Percentiles rank a stretch among this genome's conserved stretches.
Conservation (phyloP, 805 yeast species). For the Pichia gijzeniarum region DNA sequence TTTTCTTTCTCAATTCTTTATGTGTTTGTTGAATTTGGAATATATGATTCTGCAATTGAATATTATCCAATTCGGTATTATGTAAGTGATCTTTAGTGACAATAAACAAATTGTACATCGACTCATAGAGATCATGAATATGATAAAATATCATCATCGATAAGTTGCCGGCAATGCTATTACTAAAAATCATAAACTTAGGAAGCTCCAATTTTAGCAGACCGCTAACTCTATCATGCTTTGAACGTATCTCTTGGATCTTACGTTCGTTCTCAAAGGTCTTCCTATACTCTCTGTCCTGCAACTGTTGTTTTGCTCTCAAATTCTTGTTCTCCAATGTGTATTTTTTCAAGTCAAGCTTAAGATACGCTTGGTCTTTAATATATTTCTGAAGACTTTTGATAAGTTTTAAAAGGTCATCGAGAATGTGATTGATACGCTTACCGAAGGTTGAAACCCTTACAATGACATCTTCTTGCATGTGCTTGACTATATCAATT, state of each 20-base stretch:
- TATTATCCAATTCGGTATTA: neutral
- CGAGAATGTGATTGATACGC: neutral
- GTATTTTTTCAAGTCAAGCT: conserved; percentile 20
- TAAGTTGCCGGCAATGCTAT: conserved; percentile 29
- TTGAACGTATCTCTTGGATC: conserved; percentile 28
- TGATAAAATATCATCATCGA: conserved; percentile 33
- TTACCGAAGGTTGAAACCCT: conserved; percentile 1
- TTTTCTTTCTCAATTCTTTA: neutral
- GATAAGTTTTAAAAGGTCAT: conserved; percentile 14
- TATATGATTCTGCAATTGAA: neutral
- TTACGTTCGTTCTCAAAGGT: conserved; percentile 28
- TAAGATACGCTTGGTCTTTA: conserved; percentile 21
- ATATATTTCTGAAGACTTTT: conserved; percentile 21
- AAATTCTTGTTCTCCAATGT: conserved; percentile 16
- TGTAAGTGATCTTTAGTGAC: conserved; percentile 11
- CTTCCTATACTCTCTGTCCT: conserved; percentile 34
- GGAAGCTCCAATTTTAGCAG: conserved; percentile 44
- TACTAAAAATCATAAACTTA: conserved; percentile 31
- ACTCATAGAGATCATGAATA: conserved; percentile 30
- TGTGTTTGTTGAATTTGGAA: neutral
- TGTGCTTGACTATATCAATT: neutral
- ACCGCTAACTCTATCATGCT: conserved; percentile 34
- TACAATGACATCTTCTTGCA: neutral
- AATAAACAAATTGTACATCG: conserved; percentile 10
- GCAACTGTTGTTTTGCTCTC: conserved; percentile 24